Conservation (phyloP, 2,329 filamentous ascomycete species). For the Scedosporium aurantiacum region DNA sequence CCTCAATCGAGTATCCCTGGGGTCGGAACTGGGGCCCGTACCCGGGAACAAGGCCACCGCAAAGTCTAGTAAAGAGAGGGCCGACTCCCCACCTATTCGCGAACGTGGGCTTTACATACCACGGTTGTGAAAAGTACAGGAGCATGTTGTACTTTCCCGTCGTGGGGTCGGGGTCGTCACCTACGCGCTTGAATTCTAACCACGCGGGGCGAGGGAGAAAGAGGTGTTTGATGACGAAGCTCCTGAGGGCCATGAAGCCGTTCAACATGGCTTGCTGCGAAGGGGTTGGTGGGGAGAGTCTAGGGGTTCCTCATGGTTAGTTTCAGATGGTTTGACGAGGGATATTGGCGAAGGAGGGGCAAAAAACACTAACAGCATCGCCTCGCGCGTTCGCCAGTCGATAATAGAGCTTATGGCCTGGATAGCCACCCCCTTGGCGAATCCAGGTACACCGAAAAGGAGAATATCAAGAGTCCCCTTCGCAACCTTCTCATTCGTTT, state of each 20-base stretch:
- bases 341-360: too few relatives aligned
- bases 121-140: constrained; percentile 36
- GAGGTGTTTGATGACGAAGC: constrained; percentile 35
- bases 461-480: constrained; percentile 5
- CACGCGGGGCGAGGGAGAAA: constrained; percentile 34
- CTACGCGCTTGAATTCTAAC: constrained; percentile 21
- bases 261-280: constrained; percentile 27
- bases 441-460: neutral
- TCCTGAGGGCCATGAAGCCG: constrained; percentile 28
- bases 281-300: constrained; percentile 13
- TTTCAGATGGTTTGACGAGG: neutral
- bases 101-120: constrained; percentile 38
- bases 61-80: constrained; percentile 30
- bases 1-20: constrained; percentile 30
- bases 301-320: neutral
- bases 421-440: neutral
- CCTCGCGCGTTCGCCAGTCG: neutral
- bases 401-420: neutral
- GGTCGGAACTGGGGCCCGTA: constrained; percentile 34
- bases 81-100: constrained; percentile 35
- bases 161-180: constrained; percentile 27
- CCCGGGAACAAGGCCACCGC: constrained; percentile 35
- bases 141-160: constrained; percentile 28
- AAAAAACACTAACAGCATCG: constrained; percentile 1
- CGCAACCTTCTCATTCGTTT: constrained; percentile 5